Percentiles rank a stretch among this genome's conserved stretches.
Conservation (phyloP, 2,329 filamentous ascomycete genomes). For the Aspergillus calidoustus region DNA sequence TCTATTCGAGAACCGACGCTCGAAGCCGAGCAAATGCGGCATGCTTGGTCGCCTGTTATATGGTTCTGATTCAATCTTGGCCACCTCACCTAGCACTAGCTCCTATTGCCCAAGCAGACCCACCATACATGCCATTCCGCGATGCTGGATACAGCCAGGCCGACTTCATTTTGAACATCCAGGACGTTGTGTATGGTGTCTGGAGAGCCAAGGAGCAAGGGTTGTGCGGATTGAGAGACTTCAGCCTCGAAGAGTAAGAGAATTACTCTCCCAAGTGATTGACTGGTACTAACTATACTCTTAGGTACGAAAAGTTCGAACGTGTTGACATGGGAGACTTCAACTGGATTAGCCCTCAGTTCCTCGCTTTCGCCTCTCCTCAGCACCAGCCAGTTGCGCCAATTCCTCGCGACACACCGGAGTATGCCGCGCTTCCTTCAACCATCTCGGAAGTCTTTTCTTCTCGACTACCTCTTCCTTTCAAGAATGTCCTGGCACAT, state of each 20-base stretch:
- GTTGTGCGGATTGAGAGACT: conserved; percentile 88
- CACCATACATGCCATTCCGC: conserved; percentile 97
- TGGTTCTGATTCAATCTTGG: conserved; percentile 98
- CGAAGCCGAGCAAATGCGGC: conserved; percentile 89
- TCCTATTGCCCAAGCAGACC: conserved; percentile 94
- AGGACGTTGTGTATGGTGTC: conserved; percentile 97
- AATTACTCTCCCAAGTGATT: neutral
- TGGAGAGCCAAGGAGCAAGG: conserved; percentile 98
- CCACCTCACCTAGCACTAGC: conserved; percentile 93
- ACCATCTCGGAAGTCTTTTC: conserved; percentile 73
- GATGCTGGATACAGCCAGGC: conserved; percentile 98
- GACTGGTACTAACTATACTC: conserved; percentile 19
- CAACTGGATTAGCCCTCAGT: conserved; percentile 97
- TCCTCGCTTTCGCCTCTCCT: conserved; percentile 94
- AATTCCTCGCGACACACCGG: conserved; percentile 72
- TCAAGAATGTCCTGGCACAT: conserved; percentile 94
- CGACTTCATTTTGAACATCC: conserved; percentile 92
- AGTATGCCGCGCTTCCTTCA: conserved; percentile 75
- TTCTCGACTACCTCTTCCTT: conserved; percentile 76
- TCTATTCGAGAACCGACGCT: conserved; percentile 92
- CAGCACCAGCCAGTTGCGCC: conserved; percentile 78
- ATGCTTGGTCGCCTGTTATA: conserved; percentile 94
- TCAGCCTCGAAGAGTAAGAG: conserved; percentile 83
- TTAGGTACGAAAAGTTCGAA: conserved; percentile 86
- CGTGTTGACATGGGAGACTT: conserved; percentile 98